Base-by-base conservation (phyloP, 371 early-diverging fungal genomes). In the Umbelopsis sp. region DNA sequence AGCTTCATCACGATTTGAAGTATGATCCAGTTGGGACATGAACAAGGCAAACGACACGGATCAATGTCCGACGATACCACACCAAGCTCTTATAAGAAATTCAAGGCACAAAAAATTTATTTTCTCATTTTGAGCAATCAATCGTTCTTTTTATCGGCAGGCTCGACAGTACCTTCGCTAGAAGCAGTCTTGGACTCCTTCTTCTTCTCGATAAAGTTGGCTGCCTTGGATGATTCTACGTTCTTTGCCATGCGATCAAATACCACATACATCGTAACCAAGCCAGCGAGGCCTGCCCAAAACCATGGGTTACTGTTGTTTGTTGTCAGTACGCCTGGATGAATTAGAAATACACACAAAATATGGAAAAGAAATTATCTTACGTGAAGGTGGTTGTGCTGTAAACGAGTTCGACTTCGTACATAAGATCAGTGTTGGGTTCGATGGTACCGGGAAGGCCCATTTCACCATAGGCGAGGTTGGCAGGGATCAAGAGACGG, bases 401-500 rank as follows among this genome's bases (percentile, higher is more conserved):
- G 14, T 75, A 14, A 11, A 80, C 16, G 25, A 78, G 46, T 44
- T 82, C 82, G 41, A 82, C 74, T 35, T 82, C 82, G 48, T 74
- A 76, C 10, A 82, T 66, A 29, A 82, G 48, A 14, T 78, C 73
- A 16, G 80, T 72, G 57, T 78, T 74, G 41, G 69, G 78, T 76
- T 72, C 63, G 8, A 62, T 46, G 3, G 25, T 6, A 24, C 70
- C 73, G 20, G 81, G 77, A 44, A 81, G 16, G 37, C 81, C 82
- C 5, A 72, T 2, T 12, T 71, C 73, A 7, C 80, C 80, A 67
- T 72, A 82, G 41, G 74, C 78, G 76, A 89, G 79, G 44, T 79
- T 70, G 10, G 88, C 72, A 25, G 92, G 91, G 44, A 92, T 88
- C 37, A 81, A 71, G n/a, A 93, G 71, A 62, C 83, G 81, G 24